Evolutionary conservation across 1,284 basidiomycete genomes (phyloP), one percentile per base, ranked within the genome.

Genomic region (Clitocybe nebularis): DNA sequence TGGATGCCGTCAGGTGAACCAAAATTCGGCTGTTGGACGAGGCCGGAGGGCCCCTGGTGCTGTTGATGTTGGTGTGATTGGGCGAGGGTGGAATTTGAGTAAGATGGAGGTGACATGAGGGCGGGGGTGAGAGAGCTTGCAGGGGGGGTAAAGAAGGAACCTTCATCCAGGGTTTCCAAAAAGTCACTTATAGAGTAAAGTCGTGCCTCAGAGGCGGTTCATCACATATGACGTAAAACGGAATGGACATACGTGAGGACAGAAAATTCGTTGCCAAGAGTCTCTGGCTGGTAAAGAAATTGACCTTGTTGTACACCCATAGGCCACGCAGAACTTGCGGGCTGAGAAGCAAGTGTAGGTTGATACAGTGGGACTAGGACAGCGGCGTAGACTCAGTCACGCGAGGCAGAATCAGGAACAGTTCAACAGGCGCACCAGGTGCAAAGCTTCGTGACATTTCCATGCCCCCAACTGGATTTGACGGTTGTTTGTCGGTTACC

Each of bases 201-300:
- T 28, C 22, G 30, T 25, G 30, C 9, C 14, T 36, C n/a, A 21
- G 29, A 47, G 36, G 29, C 39, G 44, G n/a, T n/a, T n/a, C 14
- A 19, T 16, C 29, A 13, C 23, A 44, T 14, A 34, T 46, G 36
- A 41, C 23, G 37, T n/a, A 36, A 20, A 41, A 42, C 23, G 23
- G 24, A 54, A 24, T 24, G 75, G 79, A 53, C 64, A 17, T 11
- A 86, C 85, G 81, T 86, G 41, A 89, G 72, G 28, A 86, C 81
- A 3, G 86, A 84, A 56, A 90, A 89, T 57, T 90, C 88, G 57
- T 85, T 89, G 10, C 84, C 84, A 29, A 86, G 67, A 0, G 77
- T 81, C 52, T 86, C 84, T 40, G 79, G 75, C 43, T 77, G 79
- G 55, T 84, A 86, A 34, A 81, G 62, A 58, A 78, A 82, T 6